Conservation (phyloP, 192 early-diverging fungal species). For the Helicostylum pulchrum region DNA sequence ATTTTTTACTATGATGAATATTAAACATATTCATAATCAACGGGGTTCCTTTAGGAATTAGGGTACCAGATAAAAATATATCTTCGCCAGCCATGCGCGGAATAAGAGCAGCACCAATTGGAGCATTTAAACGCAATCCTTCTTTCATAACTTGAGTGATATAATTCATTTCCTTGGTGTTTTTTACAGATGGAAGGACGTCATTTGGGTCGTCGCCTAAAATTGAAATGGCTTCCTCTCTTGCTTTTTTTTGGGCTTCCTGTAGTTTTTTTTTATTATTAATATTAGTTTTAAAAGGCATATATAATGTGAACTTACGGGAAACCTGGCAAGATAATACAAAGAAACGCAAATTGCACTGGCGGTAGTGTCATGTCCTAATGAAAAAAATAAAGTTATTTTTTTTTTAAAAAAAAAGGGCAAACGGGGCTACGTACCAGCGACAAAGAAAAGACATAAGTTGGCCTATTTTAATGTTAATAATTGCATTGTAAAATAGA, state of each 20-base stretch:
- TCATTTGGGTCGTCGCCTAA: conserved; percentile 26
- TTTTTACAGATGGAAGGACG: conserved; percentile 17
- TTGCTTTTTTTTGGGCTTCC: conserved; percentile 28
- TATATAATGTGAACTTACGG: not conserved
- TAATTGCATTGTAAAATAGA: not conserved
- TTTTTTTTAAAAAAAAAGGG: not conserved
- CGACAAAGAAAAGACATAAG: conserved; percentile 52
- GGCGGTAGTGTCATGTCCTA: conserved; percentile 29
- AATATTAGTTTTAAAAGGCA: not conserved
- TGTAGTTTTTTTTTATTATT: conserved; percentile 2
- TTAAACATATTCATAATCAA: not conserved
- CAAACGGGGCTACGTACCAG: conserved; percentile 34
- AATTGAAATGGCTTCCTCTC: conserved; percentile 25
- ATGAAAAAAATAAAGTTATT: not conserved
- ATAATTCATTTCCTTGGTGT: conserved; percentile 24
- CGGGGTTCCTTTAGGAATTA: not conserved
- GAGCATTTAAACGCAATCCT: conserved; percentile 14
- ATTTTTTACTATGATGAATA: not conserved
- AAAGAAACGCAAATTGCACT: conserved; percentile 36
- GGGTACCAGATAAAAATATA: not conserved
- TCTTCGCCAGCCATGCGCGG: not conserved
- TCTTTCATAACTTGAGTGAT: conserved; percentile 28
- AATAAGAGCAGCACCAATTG: not conserved
- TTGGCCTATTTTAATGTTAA: conserved; percentile 27
- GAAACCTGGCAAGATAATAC: conserved; percentile 47